Conservation (phyloP, 345 rosid genomes). For the Gossypium mustelinum region DNA sequence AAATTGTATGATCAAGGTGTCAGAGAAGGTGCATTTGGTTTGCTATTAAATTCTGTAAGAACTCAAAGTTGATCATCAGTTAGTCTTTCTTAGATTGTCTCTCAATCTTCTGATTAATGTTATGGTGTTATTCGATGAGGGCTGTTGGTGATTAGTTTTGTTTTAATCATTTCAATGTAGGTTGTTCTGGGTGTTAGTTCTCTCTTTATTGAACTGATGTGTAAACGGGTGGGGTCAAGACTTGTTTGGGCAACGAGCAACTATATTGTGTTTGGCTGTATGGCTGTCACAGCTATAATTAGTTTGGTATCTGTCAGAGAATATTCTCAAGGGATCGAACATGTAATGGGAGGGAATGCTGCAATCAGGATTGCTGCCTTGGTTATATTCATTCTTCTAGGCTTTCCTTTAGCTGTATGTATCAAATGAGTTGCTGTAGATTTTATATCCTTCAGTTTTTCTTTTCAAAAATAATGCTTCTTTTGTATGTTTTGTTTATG, state of each 20-base stretch:
- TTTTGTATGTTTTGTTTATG: slow-evolving; percentile 17
- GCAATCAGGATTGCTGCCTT: slow-evolving; percentile 69
- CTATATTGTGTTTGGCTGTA: slow-evolving; percentile 75
- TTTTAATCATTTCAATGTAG: slow-evolving; percentile 28
- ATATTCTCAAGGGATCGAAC: slow-evolving; percentile 54
- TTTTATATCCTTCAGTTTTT: background rate
- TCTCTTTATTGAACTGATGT: slow-evolving; percentile 84
- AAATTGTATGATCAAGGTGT: slow-evolving; percentile 79
- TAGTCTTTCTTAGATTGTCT: slow-evolving; percentile 8
- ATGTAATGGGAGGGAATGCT: slow-evolving; percentile 50
- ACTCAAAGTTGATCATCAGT: slow-evolving; percentile 39
- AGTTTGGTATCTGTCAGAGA: slow-evolving; percentile 58
- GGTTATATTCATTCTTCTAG: slow-evolving; percentile 79
- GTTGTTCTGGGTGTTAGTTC: slow-evolving; percentile 96
- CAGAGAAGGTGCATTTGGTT: slow-evolving; percentile 98
- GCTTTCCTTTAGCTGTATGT: slow-evolving; percentile 95
- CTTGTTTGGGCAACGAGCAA: slow-evolving; percentile 92
- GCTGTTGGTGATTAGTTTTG: background rate
- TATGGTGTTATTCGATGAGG: background rate
- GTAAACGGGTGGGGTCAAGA: slow-evolving; percentile 68
- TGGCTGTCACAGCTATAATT: slow-evolving; percentile 77
- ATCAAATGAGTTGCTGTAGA: slow-evolving; percentile 10
- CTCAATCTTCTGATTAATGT: background rate
- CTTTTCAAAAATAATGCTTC: background rate
- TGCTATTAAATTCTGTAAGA: slow-evolving; percentile 99